Base-by-base conservation (phyloP, 208 protist species). In the Wallacemonas collosoma region DNA sequence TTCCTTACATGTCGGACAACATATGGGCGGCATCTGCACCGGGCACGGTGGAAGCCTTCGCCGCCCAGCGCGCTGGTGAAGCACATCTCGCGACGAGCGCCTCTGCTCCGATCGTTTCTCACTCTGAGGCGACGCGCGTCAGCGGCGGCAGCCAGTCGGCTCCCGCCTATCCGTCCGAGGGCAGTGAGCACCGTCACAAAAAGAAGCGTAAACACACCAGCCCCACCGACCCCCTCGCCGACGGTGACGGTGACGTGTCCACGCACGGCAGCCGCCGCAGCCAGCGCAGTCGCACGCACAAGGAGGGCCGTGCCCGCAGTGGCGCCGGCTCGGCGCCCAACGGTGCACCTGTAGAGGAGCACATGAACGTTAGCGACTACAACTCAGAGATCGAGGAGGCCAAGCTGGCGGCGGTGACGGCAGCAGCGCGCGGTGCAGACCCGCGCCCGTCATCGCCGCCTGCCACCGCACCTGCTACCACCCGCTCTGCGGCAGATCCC, bases 281-380 rank as follows among this genome's bases (percentile, higher is more conserved):
- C 17, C 60, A 26, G 2, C 41, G 15, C 43, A 65, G 50, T 38
- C n/a, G n/a, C 43, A 1, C n/a, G 7, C 43, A 44, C 12, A 65
- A 65, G 43, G 36, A 50, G 41, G 17, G 17, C n/a, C 5, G 40
- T 12, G 6, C 45, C 45, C 45, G 12, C 6, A 1, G 45, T 26
- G 53, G n/a, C 26, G 53, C 53, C 9, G 53, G n/a, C 47, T 2
- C 38, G 35, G 48, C 47, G 6, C 0, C 26, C 35, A 17, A 12
- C 26, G 15, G 38, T 56, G n/a, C n/a, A 7, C 1, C 45, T 3
- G 51, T 3, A 14, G 65, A 72, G 53, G 60, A 63, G 11, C 41
- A 51, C 35, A 47, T 68, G 55, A 60, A n/a, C 71, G 71, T 68
- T 15, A 68, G 45, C 48, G 71, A 68, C 15, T 68, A 68, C 62